Base-by-base conservation (phyloP, 148 eudicot genomes). In the Rhododendron henanense region DNA sequence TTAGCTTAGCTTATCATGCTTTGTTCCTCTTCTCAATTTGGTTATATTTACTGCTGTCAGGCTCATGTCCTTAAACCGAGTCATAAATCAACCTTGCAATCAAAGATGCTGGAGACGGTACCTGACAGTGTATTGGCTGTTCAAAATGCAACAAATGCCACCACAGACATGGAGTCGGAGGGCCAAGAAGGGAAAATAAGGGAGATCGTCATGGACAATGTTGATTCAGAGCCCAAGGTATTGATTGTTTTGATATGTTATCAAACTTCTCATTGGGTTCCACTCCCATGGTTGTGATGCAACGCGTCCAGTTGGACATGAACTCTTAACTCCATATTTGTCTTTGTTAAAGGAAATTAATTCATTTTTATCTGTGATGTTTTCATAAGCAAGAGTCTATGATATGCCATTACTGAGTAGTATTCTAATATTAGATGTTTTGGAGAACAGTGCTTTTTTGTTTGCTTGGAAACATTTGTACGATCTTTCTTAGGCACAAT, bases 51-150 rank as follows among this genome's bases (percentile, higher is more conserved):
- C 87, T 88, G 81, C 59, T 83, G 53, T 81, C 71, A 97, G 99
- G 95, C 93, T 87, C 88, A 96, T 86, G 93, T 94, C 73, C 97
- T 97, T 82, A 97, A 94, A 90, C 98, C 98, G 84, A 95, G 99
- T 93, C 97, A 93, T 88, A 94, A 94, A 89, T 95, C 98, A 79
- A 94, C 91, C 61, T 87, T 93, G 87, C 96, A 93, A 88, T 86
- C 97, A 57, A 95, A 92, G 83, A 93, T 88, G 85, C 87, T 83
- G 85, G 97, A 90, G 87, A 90, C 94, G 84, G 91, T 90, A 44
- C 92, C 93, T 79, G 98, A 93, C 88, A 94, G 96, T 84, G 96
- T 92, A 82, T 89, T 95, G 85, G 96, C 94, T 88, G 93, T 93
- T 63, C 93, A 92, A 83, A 92, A 93, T 89, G 92, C 93, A 44